Base-by-base conservation (phyloP, 345 rosid species). In the Viola odorata region DNA sequence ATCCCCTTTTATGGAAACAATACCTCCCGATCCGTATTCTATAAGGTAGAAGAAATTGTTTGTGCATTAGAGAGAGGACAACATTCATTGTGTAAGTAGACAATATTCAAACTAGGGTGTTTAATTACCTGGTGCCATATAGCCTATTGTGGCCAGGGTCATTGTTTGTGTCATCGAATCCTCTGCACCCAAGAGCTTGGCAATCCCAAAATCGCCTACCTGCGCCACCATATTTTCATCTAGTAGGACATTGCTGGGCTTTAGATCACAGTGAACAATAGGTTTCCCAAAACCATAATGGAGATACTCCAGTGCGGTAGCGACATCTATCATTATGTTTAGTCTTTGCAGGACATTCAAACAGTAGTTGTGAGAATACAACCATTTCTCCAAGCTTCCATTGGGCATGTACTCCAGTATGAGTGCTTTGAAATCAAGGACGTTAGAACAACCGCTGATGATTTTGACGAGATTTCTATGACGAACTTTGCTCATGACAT, bases 1-100 rank as follows among this genome's bases (percentile, higher is more conserved):
- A 40, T 72, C 71, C 1, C 63, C 40, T 44, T 39, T 45, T 6
- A 3, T 23, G 0, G 69, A 63, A 3, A 60, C 59, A 7, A 23
- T 67, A 10, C 72, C 77, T 36, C 52, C 54, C 14, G 45, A 47
- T 2, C 69, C 66, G 13, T 67, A 62, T 58, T 62, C 77, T 65
- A 41, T 37, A n/a, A n/a, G n/a, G n/a, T n/a, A n/a, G n/a, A n/a
- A n/a, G n/a, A n/a, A n/a, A n/a, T n/a, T n/a, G n/a, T n/a, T n/a
- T n/a, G n/a, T n/a, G n/a, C n/a, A n/a, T n/a, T n/a, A n/a, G n/a
- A n/a, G n/a, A n/a, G n/a, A n/a, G n/a, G n/a, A n/a, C n/a, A n/a
- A n/a, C n/a, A n/a, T n/a, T n/a, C n/a, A n/a, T n/a, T n/a, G n/a
- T n/a, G n/a, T n/a, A n/a, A n/a, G n/a, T n/a, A n/a, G n/a, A n/a